Evolutionary conservation across 192 early-diverging fungal genomes (phyloP).

Genomic region (Helicostylum pulchrum): DNA sequence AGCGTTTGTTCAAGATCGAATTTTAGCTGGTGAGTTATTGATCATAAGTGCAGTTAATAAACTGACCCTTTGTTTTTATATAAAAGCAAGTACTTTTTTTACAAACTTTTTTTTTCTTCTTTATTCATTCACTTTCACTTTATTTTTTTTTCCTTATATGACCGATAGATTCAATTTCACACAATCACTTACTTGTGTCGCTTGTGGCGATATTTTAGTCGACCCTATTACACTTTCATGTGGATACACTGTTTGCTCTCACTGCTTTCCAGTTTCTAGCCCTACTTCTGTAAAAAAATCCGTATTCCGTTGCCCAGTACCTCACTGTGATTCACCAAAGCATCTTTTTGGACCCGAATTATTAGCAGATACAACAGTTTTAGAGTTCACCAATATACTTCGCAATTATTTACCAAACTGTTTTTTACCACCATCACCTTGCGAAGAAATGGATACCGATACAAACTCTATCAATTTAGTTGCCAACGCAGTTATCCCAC

Average conservation of each 20-base stretch:
- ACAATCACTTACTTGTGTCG: constrained; percentile 17
- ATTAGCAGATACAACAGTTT: constrained; percentile 1
- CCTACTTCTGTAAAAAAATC: constrained; percentile 5
- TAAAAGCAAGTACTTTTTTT: neutral
- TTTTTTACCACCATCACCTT: constrained; percentile 12
- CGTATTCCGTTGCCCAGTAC: constrained; percentile 11
- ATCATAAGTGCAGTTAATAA: neutral
- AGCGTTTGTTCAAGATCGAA: constrained; percentile 6
- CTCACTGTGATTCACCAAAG: constrained; percentile 7
- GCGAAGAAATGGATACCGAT: neutral
- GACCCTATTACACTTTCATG: constrained; percentile 23
- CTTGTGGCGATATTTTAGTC: constrained; percentile 12
- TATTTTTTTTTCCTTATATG: constrained; percentile 1
- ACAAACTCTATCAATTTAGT: neutral
- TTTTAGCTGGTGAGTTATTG: constrained; percentile 7
- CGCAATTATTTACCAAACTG: neutral
- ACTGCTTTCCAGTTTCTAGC: constrained; percentile 8
- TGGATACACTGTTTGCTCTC: constrained; percentile 16
- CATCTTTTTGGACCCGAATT: constrained; percentile 21
- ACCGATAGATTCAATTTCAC: constrained; percentile 10
- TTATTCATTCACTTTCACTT: neutral
- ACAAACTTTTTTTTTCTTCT: neutral
- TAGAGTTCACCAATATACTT: neutral
- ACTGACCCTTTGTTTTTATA: neutral
- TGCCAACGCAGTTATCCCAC: neutral